phyloP scores from a whole-genome alignment of 2,329 filamentous ascomycete genomes.

The Trichoderma sp. region DNA sequence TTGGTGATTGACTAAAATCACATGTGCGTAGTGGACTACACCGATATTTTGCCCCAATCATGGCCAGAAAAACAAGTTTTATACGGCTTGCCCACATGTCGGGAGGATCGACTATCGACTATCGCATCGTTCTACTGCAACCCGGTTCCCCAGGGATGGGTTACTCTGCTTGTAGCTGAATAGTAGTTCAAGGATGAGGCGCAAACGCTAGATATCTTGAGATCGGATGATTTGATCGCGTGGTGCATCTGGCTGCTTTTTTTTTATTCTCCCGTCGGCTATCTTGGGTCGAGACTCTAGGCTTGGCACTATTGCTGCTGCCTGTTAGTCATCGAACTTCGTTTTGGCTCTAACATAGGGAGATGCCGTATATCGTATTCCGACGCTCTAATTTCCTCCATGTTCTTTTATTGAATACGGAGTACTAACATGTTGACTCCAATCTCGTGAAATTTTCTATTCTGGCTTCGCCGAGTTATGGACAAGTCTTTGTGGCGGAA shows the following conservation, averaged over 20 bases:
- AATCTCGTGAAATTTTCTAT: not conserved
- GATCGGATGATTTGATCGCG: not conserved
- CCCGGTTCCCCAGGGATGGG: not conserved
- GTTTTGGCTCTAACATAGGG: not conserved
- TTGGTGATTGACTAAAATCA: not conserved
- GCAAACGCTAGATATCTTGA: not conserved
- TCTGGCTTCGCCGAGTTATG: not conserved
- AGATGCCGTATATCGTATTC: not conserved
- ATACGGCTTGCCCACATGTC: not conserved
- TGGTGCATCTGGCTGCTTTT: not conserved
- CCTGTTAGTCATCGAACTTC: not conserved
- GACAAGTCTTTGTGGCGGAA: not conserved
- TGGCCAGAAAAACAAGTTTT: not conserved
- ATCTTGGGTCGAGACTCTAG: not conserved
- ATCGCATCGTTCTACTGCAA: not conserved
- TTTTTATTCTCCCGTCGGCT: conserved; percentile 9
- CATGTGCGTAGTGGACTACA: not conserved
- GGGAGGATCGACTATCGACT: no score
- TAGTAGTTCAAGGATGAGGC: not conserved
- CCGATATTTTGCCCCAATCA: not conserved
- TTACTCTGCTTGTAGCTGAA: conserved; percentile 8
- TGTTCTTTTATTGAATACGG: not conserved
- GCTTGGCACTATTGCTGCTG: not conserved
- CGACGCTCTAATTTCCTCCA: not conserved
- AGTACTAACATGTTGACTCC: not conserved